Evolutionary conservation across 306 rosid species (phyloP), one percentile per base, ranked within the genome.

Genomic region (Cajanus cajan): DNA sequence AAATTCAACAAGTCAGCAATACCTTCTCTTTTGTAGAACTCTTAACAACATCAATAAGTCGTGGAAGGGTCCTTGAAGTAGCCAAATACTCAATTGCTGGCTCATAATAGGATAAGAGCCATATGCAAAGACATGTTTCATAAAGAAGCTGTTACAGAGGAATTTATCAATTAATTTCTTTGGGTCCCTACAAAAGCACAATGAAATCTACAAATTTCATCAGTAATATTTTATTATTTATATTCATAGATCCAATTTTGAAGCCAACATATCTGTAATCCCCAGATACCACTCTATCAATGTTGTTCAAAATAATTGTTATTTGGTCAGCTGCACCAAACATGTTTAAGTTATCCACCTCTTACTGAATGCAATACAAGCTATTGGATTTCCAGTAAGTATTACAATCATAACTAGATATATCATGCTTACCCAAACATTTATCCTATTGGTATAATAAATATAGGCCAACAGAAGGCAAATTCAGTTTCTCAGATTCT

Each of bases 11-110:
- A 37, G 80, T 70, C 51, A 63, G 77, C 18, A 19, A 73, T 82
- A 96, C 99, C 99, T 96, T 96, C 87, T 96, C 99, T 84, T 96
- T 96, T 74, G 98, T 96, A 64, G 99, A 93, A 68, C 98, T 96
- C 93, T 86, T 96, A 75, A 89, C 90, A 57, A 96, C 94, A 5
- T 93, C 98, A 43, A 87, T 86, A 64, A 96, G 98, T 68, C 93
- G 90, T 1, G 97, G 96, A 83, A 96, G 94, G 79, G 98, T 64
- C 83, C 97, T 90, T 68, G 99, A 91, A 77, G 94, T 91, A 83
- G 99, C 97, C 90, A 96, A 67, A 84, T 78, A 93, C 74, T 93
- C 99, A 76, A 96, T 89, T 8, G 98, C 99, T 14, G 99, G 98
- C 78, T 96, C 99, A 81, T 87, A 91, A 82, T 87, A 96, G 82